Base-by-base conservation (phyloP, 345 rosid genomes). In the Hypericum perforatum region DNA sequence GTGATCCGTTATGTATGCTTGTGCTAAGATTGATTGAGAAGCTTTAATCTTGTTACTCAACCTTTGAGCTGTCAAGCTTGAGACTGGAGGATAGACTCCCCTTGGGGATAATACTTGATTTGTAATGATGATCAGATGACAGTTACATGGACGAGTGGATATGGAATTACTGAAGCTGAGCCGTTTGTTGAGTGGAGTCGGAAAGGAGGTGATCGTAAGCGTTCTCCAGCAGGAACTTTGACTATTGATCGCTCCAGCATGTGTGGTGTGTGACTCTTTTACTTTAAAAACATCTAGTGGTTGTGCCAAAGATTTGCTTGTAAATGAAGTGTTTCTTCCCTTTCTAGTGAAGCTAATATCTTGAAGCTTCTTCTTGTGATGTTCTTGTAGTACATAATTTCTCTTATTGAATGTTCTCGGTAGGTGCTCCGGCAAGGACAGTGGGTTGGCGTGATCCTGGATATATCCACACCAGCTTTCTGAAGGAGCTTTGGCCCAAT, bases 361-460 rank as follows among this genome's bases (percentile, higher is more conserved):
- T 4, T 22, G 32, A 22, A 22, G 32, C 32, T 22, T 22, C 32
- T 4, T 22, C 32, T 22, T 22, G 32, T 22, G 1, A 22, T 22
- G 32, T 22, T 22, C 32, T 22, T 22, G 32, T 22, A 22, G 32
- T 22, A 22, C 32, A 22, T 22, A 22, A 22, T 46, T 47, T 29
- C 36, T 9, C n/a, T 16, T 6, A 41, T 47, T 14, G 56, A 36
- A 9, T n/a, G 15, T 48, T 39, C 22, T 50, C 29, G 45, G 36
- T 43, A 68, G 72, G 72, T 62, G 72, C 66, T 12, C 67, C 67
- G 37, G 67, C 67, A 49, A 63, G 67, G 55, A 63, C 61, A 11
- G 62, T 63, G 7, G 67, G 67, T 36, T 63, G 67, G 67, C 61
- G 57, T 8, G 62, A 63, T 57, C 67, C 67, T 56, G 62, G 67